Evolutionary conservation across 495 filamentous ascomycete genomes (phyloP), one percentile per base, ranked within the genome.

Genomic region (Neurospora sp.): DNA sequence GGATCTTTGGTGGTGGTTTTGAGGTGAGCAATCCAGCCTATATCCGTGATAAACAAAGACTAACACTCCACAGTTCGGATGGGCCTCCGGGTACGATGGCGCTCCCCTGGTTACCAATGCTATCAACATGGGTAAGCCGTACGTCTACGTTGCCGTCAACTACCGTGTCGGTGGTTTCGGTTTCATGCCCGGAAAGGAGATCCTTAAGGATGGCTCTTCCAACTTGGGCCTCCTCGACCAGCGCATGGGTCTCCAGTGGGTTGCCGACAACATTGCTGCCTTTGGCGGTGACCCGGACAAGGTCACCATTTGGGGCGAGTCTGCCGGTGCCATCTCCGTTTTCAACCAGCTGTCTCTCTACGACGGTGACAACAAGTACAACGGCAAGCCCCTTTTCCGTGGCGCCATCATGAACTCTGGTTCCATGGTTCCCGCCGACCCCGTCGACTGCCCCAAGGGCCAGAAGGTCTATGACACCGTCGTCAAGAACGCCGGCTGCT

Each of bases 1-100:
- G 91, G 91, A 93, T 94, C 70, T 92, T 87, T 77, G 91, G 91
- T 22, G 91, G 91, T 68, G 90, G 88, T 1, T 92, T 92, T 70
- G 89, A 90, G 75, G 80, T 81, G 61, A 68, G 80, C 48, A n/a
- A 41, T 11, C 9, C 22, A 37, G 18, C 11, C 31, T n/a, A 1
- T 40, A n/a, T 46, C 16, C 10, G 20, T 27, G 16, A n/a, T 59
- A 40, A 10, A 18, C 31, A 74, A 22, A n/a, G 18, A 68, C 77
- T 69, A 69, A 76, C 66, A 31, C 10, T 22, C n/a, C 18, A 48
- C 41, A 84, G 79, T 80, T 85, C 40, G 82, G 86, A 71, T 89
- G 72, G 84, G 87, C 72, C 78, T 72, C 78, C 78, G 78, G 84
- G 82, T 92, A 91, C 74, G 87, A 93, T 76, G 90, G 84, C 5